Percentiles rank a stretch among this genome's conserved stretches.
These are phyloP conservation scores for Penicillium atrosanguineum DNA, from an alignment of 495 filamentous ascomycete genomes.

Conservation along the genomic window DNA sequence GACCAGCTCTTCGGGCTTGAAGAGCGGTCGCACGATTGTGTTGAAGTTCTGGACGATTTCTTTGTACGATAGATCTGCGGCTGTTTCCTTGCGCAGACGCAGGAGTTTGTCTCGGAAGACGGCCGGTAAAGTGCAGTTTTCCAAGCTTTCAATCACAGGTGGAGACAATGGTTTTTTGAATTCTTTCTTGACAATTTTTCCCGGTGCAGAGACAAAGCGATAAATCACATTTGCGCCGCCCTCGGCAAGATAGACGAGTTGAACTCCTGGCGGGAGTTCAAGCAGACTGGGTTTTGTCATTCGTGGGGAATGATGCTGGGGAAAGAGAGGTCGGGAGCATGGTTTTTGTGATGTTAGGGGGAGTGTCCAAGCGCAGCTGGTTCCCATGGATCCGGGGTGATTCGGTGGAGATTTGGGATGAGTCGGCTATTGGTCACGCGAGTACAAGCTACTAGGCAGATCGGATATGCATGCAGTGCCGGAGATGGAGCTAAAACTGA, in stretches of 20 bases:
- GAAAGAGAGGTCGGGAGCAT: background rate
- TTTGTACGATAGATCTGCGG: constrained; percentile 51
- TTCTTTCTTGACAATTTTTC: constrained; percentile 17
- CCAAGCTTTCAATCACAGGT: constrained; percentile 2
- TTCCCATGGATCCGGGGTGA: background rate
- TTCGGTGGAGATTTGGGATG: background rate
- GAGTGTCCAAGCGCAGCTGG: background rate
- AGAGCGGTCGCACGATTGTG: constrained; percentile 54
- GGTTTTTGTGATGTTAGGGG: background rate
- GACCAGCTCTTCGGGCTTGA: constrained; percentile 56
- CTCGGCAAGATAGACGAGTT: constrained; percentile 57
- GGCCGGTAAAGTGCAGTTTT: constrained; percentile 19
- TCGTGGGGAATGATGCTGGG: constrained; percentile 14
- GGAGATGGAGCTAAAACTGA: constrained; percentile 1
- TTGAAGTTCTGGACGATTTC: constrained; percentile 59
- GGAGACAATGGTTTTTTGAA: background rate
- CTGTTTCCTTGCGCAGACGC: constrained; percentile 62
- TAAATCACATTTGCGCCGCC: constrained; percentile 74
- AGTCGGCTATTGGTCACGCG: constrained; percentile 4
- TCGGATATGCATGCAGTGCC: constrained; percentile 9
- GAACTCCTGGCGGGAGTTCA: constrained; percentile 41
- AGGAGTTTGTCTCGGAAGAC: constrained; percentile 52
- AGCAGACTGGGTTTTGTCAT: constrained; percentile 40
- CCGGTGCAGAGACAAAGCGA: constrained; percentile 43
- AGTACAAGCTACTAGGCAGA: constrained; percentile 10